These are phyloP conservation scores for Phytophthora syringae DNA, from an alignment of 352 stramenopile genomes.

Conservation along the genomic window DNA sequence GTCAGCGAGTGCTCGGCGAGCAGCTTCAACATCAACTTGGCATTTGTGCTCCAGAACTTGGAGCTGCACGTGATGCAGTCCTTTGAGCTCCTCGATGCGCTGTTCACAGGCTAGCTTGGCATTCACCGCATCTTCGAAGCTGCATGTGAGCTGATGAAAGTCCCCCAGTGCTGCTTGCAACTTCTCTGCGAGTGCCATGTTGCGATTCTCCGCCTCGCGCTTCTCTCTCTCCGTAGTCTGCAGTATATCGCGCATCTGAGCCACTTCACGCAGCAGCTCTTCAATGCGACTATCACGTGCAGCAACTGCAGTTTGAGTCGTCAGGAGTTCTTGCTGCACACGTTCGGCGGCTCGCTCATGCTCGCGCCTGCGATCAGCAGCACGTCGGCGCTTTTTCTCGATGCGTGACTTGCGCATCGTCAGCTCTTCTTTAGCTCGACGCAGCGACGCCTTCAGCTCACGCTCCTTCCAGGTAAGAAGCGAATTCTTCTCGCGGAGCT, in stretches of 20 bases:
- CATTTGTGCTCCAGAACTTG: slow-evolving; percentile 70
- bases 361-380: slow-evolving; percentile 64
- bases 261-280: slow-evolving; percentile 34
- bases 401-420: slow-evolving; percentile 74
- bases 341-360: slow-evolving; percentile 56
- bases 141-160: slow-evolving; percentile 72
- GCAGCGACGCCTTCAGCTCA: slow-evolving; percentile 75
- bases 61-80: slow-evolving; percentile 56
- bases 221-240: slow-evolving; percentile 43
- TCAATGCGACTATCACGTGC: slow-evolving; percentile 18
- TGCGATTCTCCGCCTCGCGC: slow-evolving; percentile 51
- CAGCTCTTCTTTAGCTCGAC: slow-evolving; percentile 61
- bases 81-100: slow-evolving; percentile 50
- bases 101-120: slow-evolving; percentile 56
- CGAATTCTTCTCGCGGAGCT: slow-evolving; percentile 72
- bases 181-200: slow-evolving; percentile 59
- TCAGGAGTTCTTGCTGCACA: slow-evolving; percentile 46
- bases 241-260: slow-evolving; percentile 26
- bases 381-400: slow-evolving; percentile 76
- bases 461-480: slow-evolving; percentile 73
- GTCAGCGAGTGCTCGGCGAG: slow-evolving; percentile 42
- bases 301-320: slow-evolving; percentile 21
- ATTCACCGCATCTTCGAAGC: slow-evolving; percentile 62
- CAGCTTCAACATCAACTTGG: slow-evolving; percentile 55
- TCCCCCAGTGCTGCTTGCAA: slow-evolving; percentile 69